phyloP scores from a whole-genome alignment of 1,284 basidiomycete genomes.

The Microbotryum violaceum region DNA sequence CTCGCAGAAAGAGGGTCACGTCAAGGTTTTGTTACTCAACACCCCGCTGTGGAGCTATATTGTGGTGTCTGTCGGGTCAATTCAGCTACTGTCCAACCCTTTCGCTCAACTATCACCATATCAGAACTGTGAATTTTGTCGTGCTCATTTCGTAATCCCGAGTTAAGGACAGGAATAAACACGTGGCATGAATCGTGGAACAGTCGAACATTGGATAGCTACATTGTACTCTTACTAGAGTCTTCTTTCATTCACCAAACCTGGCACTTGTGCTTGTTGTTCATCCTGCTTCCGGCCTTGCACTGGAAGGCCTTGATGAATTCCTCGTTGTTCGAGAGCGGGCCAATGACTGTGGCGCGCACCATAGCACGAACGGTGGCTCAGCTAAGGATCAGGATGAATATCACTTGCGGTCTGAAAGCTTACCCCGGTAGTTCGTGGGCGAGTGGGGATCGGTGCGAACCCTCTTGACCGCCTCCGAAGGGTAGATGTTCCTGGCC shows the following conservation, averaged over 20 bases:
- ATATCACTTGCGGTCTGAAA: too few relatives aligned
- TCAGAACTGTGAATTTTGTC: too few relatives aligned
- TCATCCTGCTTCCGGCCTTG: conserved; percentile 27
- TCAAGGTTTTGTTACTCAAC: too few relatives aligned
- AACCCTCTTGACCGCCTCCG: conserved; percentile 62
- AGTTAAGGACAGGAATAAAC: background rate
- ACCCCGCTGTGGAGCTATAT: too few relatives aligned
- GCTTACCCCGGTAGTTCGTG: conserved; percentile 35
- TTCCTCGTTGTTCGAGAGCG: conserved; percentile 34
- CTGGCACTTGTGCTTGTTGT: conserved; percentile 30
- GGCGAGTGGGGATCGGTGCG: conserved; percentile 79
- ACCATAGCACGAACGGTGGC: background rate
- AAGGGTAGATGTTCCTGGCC: conserved; percentile 66
- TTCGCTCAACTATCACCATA: too few relatives aligned
- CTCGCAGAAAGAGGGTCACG: too few relatives aligned
- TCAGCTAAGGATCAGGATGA: too few relatives aligned
- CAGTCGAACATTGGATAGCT: too few relatives aligned
- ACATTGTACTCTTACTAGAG: background rate
- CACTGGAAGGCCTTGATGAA: conserved; percentile 35
- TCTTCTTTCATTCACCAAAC: conserved; percentile 7
- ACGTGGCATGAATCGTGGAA: background rate
- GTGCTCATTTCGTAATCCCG: too few relatives aligned
- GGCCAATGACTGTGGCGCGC: conserved; percentile 26
- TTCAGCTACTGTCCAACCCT: too few relatives aligned
- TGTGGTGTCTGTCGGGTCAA: too few relatives aligned